Evolutionary conservation across 2,329 filamentous ascomycete genomes (phyloP).

Genomic region (Xylaria sp.): DNA sequence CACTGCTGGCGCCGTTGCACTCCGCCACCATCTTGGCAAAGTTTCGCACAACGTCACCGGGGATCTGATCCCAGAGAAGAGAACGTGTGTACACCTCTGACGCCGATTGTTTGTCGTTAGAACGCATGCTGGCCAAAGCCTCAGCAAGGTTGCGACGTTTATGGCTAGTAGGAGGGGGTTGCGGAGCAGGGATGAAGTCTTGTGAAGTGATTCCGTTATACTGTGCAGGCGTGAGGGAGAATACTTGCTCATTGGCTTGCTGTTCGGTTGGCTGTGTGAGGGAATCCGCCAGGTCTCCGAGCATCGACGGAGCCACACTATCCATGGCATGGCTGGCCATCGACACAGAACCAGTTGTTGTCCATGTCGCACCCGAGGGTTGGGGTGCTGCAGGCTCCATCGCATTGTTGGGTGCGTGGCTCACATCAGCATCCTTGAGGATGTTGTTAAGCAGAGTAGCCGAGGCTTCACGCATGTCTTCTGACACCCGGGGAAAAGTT

Average conservation of each 20-base stretch:
- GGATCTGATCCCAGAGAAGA: constrained; percentile 92
- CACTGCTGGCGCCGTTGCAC: constrained; percentile 59
- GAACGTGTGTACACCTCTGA: constrained; percentile 93
- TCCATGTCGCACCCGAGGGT: constrained; percentile 58
- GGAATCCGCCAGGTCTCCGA: constrained; percentile 70
- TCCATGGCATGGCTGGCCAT: constrained; percentile 53
- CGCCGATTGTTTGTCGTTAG: constrained; percentile 71
- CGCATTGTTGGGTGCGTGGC: constrained; percentile 47
- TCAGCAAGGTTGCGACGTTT: constrained; percentile 79
- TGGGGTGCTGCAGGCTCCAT: constrained; percentile 56
- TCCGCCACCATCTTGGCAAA: constrained; percentile 92
- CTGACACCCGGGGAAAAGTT: constrained; percentile 76
- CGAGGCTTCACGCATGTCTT: constrained; percentile 79
- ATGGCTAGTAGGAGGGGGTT: constrained; percentile 61
- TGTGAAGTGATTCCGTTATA: constrained; percentile 84
- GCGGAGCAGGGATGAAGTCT: constrained; percentile 61
- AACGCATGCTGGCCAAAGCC: constrained; percentile 79
- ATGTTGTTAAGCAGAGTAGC: constrained; percentile 80
- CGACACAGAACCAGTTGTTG: constrained; percentile 46
- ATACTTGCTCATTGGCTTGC: constrained; percentile 86
- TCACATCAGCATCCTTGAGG: constrained; percentile 77
- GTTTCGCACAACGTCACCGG: constrained; percentile 86
- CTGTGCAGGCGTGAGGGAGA: constrained; percentile 82
- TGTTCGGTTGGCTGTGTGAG: constrained; percentile 79
- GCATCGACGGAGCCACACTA: constrained; percentile 61